Conservation (phyloP, 2,329 filamentous ascomycete genomes). For the Penicillium sp. region DNA sequence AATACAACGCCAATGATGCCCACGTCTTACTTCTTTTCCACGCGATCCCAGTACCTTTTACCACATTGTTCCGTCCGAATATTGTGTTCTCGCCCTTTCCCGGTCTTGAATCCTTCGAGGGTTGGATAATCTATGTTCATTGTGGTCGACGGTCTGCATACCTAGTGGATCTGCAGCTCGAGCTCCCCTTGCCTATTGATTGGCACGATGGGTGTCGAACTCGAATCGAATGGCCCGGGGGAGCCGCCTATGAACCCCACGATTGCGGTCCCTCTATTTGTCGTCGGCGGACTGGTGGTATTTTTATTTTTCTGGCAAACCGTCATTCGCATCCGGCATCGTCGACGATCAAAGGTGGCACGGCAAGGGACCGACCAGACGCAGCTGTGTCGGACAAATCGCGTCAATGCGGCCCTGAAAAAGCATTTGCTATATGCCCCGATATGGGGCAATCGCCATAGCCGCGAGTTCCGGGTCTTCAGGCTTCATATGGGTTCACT, state of each 20-base stretch:
- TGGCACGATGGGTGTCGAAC: conserved; percentile 28
- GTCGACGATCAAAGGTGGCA: conserved; percentile 18
- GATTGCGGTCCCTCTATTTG: conserved; percentile 27
- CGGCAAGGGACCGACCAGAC: conserved; percentile 18
- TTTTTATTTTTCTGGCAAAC: conserved; percentile 21
- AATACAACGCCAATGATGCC: conserved; percentile 13
- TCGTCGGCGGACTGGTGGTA: conserved; percentile 20
- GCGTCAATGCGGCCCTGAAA: conserved; percentile 25
- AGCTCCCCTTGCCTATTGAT: conserved; percentile 1
- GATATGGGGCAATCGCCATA: conserved; percentile 62
- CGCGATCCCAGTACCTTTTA: neutral
- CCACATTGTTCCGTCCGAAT: neutral
- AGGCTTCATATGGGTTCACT: conserved; percentile 63
- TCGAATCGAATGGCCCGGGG: conserved; percentile 19
- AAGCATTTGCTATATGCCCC: conserved; percentile 50
- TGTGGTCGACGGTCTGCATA: conserved; percentile 9
- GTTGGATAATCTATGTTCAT: conserved; percentile 10
- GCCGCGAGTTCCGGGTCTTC: conserved; percentile 58
- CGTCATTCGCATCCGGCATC: conserved; percentile 20
- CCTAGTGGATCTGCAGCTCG: conserved; percentile 1
- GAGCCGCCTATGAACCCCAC: conserved; percentile 28
- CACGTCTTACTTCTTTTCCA: conserved; percentile 2
- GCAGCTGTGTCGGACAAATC: conserved; percentile 12
- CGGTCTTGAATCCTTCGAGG: conserved; percentile 5
- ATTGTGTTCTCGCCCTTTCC: neutral